These are phyloP conservation scores for Aspergillus sp. DNA, from an alignment of 2,329 filamentous ascomycete species.

Conservation along the genomic window DNA sequence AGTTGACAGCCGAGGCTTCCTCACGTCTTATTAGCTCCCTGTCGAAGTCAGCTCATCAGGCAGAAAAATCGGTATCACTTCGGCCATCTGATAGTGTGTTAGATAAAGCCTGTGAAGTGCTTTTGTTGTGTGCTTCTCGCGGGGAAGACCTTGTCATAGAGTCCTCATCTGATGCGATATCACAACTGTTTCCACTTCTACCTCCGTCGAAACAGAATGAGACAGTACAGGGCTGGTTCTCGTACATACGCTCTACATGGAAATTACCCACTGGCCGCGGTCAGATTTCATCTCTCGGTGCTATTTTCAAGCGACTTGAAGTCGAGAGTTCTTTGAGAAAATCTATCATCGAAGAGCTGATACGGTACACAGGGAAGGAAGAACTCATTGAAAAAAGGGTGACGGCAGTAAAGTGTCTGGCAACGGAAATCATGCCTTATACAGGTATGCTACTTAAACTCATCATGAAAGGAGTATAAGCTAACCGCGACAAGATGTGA, in stretches of 20 bases:
- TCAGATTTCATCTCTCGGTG: conserved; percentile 39
- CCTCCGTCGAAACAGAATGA: conserved; percentile 24
- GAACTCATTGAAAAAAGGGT: conserved; percentile 39
- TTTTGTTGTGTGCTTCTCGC: conserved; percentile 37
- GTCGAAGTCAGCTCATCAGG: conserved; percentile 18
- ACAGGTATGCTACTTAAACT: conserved; percentile 22
- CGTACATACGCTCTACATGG: conserved; percentile 30
- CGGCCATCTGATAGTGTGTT: conserved; percentile 18
- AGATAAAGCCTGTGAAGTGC: conserved; percentile 25
- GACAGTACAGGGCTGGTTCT: conserved; percentile 36
- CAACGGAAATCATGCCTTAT: conserved; percentile 31
- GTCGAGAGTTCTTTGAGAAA: conserved; percentile 16
- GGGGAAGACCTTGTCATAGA: conserved; percentile 37
- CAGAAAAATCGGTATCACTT: conserved; percentile 4
- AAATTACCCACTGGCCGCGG: conserved; percentile 37
- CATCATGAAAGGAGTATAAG: not conserved
- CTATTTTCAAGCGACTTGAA: conserved; percentile 31
- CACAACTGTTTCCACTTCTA: conserved; percentile 36
- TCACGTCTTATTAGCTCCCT: conserved; percentile 36
- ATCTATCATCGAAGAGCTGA: conserved; percentile 27
- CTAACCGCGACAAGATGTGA: conserved; percentile 28
- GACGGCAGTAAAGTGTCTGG: conserved; percentile 35
- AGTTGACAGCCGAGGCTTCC: conserved; percentile 38
- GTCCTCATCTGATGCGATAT: conserved; percentile 35
- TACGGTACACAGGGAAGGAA: conserved; percentile 30